Evolutionary conservation across 495 filamentous ascomycete genomes (phyloP).

Genomic region (Penicillium coprophilum): DNA sequence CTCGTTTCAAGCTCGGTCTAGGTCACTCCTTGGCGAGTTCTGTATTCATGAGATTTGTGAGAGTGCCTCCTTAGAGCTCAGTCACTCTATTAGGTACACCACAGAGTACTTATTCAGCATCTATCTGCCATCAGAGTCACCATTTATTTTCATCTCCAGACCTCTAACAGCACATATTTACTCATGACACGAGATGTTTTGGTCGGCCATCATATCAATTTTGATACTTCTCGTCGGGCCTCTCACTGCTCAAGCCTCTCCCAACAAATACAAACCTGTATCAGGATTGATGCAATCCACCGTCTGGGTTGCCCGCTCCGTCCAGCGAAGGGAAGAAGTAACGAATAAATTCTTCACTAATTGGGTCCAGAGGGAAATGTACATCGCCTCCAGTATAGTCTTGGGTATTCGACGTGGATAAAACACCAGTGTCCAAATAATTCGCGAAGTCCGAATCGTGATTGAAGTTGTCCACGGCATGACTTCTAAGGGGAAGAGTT

Average conservation of each 20-base stretch:
- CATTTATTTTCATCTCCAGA: too few species aligned
- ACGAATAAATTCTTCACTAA: constrained; percentile 44
- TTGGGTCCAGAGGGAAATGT: constrained; percentile 46
- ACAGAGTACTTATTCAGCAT: too few species aligned
- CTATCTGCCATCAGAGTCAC: too few species aligned
- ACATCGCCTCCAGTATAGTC: constrained; percentile 19
- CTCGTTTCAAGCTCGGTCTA: too few species aligned
- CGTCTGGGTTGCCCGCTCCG: not conserved
- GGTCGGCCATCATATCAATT: too few species aligned
- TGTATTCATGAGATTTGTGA: too few species aligned
- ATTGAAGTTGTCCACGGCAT: not conserved
- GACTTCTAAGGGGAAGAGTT: not conserved
- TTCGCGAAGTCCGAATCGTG: constrained; percentile 10
- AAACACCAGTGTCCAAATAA: not conserved
- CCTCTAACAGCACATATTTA: too few species aligned
- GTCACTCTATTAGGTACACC: too few species aligned
- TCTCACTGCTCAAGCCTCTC: not conserved
- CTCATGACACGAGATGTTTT: too few species aligned
- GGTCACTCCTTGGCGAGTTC: too few species aligned
- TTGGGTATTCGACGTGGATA: not conserved
- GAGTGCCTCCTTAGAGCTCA: too few species aligned
- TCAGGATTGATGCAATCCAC: not conserved
- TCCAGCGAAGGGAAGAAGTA: constrained; percentile 42
- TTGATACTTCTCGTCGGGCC: not conserved
- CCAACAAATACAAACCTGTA: not conserved